Percentiles rank a stretch among this genome's conserved stretches.
phyloP scores from a whole-genome alignment of 495 filamentous ascomycete species.

The Xylona heveae region DNA sequence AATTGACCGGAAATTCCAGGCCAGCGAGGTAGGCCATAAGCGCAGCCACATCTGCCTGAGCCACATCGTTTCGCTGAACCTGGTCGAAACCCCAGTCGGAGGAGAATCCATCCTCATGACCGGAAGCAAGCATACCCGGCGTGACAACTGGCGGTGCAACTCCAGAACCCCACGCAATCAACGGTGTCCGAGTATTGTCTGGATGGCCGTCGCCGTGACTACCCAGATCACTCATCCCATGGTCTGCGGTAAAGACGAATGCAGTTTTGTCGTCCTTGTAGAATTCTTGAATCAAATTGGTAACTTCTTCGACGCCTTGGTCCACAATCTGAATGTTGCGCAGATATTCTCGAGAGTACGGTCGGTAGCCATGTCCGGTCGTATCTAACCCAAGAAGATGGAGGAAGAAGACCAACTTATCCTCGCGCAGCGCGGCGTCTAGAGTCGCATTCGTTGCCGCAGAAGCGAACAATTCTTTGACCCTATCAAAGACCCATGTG shows the following conservation, averaged over 20 bases:
- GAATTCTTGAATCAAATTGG: constrained; percentile 65
- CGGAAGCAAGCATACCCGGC: constrained; percentile 24
- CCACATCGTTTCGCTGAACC: constrained; percentile 71
- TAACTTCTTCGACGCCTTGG: constrained; percentile 62
- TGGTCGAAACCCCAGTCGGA: constrained; percentile 68
- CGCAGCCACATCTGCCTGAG: constrained; percentile 86
- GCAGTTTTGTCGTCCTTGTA: constrained; percentile 85
- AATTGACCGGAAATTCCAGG: constrained; percentile 84
- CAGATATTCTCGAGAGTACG: constrained; percentile 90
- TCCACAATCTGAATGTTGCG: constrained; percentile 92
- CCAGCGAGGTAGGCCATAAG: constrained; percentile 94
- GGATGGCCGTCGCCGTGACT: constrained; percentile 96
- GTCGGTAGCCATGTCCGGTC: constrained; percentile 67
- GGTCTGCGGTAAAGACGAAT: constrained; percentile 93
- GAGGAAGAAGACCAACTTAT: constrained; percentile 88
- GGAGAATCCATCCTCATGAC: constrained; percentile 87
- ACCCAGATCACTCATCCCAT: constrained; percentile 98
- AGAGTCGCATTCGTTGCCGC: constrained; percentile 62
- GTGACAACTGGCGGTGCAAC: constrained; percentile 52
- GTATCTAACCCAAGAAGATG: constrained; percentile 95
- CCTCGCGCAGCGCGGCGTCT: constrained; percentile 47
- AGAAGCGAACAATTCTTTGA: constrained; percentile 64
- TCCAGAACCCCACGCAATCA: constrained; percentile 89
- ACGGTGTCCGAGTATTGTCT: constrained; percentile 86
- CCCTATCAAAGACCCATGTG: constrained; percentile 88